Evolutionary conservation across 2,329 filamentous ascomycete genomes (phyloP), one percentile per base, ranked within the genome.

Genomic region (Beauveria australis): DNA sequence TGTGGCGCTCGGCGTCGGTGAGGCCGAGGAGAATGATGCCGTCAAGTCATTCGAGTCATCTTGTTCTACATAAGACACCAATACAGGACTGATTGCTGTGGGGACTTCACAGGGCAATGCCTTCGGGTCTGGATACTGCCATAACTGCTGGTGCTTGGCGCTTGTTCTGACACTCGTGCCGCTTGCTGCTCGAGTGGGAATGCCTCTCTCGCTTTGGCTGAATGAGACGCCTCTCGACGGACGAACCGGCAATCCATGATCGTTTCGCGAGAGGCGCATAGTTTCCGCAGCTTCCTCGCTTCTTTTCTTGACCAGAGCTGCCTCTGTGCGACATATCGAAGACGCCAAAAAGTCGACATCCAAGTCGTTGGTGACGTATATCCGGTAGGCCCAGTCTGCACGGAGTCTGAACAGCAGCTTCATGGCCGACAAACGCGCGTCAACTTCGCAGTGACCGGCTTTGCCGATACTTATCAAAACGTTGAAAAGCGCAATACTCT

Each of bases 361-460:
- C 1, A 88, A 84, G 33, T 84, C 82, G 40, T 83, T 75, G 8
- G 85, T 85, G 58, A 96, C 77, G 61, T 88, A 91, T 4, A 97
- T 81, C 49, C 87, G 83, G 65, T 92, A 85, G 10, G 88, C 85
- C 70, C 89, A 91, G 72, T 96, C 91, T 24, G 91, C 91, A 62
- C 92, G 84, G 33, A 97, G 76, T 48, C 92, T 85, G 70, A 95
- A 93, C 2, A 97, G 77, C 48, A 93, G 75, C 67, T 90, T 91
- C 78, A 92, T 84, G 2, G 88, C 86, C 14, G 86, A 87, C 28
- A 94, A 76, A 7, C 89, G 86, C 56, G 89, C 86, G 72, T 90
- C 86, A 7, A 81, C 77, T 62, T 89, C 87, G 63, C 82, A 84
- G 37, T 79, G 76, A 30, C 78, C 79, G 18, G 81, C 81, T 64